phyloP scores from a whole-genome alignment of 2,329 filamentous ascomycete genomes.

The Helotiales sp. region DNA sequence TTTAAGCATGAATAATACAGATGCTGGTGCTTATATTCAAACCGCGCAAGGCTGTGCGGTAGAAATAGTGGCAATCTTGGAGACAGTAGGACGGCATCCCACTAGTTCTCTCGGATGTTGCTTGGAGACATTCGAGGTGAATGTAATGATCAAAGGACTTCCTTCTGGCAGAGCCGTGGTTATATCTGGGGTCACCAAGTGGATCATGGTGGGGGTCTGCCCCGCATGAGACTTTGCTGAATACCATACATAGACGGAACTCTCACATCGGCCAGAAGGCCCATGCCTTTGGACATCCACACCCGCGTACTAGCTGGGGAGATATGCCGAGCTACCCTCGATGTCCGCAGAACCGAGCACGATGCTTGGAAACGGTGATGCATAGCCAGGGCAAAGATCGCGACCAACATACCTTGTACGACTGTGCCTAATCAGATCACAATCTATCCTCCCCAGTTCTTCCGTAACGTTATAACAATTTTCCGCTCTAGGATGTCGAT shows the following conservation, averaged over 20 bases:
- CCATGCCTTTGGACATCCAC: conserved; percentile 25
- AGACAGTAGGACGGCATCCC: conserved; percentile 77
- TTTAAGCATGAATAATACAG: conserved; percentile 70
- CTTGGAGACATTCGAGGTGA: not conserved
- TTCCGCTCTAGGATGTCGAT: not conserved
- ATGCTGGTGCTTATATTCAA: conserved; percentile 79
- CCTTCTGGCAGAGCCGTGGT: conserved; percentile 17
- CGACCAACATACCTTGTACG: conserved; percentile 10
- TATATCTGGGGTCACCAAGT: conserved; percentile 26
- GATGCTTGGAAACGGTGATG: conserved; percentile 5
- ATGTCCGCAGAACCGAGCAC: conserved; percentile 26
- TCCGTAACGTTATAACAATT: conserved; percentile 3
- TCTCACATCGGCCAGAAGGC: conserved; percentile 29
- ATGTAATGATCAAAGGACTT: not conserved
- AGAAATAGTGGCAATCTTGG: conserved; percentile 92
- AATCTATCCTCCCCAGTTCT: conserved; percentile 12
- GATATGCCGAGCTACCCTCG: conserved; percentile 19
- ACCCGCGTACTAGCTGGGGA: conserved; percentile 25
- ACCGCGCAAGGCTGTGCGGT: conserved; percentile 83
- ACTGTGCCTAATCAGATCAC: conserved; percentile 6
- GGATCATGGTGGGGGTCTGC: conserved; percentile 21
- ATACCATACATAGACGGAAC: conserved; percentile 17
- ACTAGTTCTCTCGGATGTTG: conserved; percentile 10
- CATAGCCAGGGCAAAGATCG: conserved; percentile 5
- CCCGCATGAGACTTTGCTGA: conserved; percentile 25